These are phyloP conservation scores for Periglandula ipomoeae DNA, from an alignment of 2,329 filamentous ascomycete species.

Conservation along the genomic window DNA sequence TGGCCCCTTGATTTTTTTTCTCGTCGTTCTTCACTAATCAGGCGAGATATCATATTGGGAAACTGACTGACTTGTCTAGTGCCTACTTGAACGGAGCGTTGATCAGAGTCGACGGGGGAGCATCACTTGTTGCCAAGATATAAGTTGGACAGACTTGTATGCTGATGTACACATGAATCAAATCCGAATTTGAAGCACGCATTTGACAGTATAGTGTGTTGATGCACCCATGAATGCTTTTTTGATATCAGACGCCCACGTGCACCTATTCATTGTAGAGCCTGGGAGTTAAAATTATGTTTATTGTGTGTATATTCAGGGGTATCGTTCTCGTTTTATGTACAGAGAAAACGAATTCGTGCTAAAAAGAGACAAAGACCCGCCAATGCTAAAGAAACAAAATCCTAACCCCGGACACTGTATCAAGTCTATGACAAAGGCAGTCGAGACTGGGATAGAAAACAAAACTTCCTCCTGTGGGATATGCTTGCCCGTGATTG, in stretches of 20 bases:
- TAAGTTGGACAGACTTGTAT: constrained; percentile 15
- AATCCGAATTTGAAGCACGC: neutral
- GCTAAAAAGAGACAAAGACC: neutral
- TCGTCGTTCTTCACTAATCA: neutral
- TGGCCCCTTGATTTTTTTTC: constrained; percentile 1
- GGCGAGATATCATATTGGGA: no score
- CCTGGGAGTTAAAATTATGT: no score
- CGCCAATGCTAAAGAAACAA: neutral
- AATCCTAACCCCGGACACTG: neutral
- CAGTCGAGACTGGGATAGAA: neutral
- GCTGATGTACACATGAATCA: neutral
- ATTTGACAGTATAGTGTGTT: no score
- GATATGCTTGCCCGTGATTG: neutral
- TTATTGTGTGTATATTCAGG: no score
- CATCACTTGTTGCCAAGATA: constrained; percentile 35
- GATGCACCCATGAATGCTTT: no score
- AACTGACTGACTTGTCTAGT: constrained; percentile 12
- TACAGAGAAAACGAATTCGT: neutral
- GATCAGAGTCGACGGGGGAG: constrained; percentile 53
- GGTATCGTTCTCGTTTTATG: constrained; percentile 1
- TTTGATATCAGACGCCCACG: no score
- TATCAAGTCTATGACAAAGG: neutral
- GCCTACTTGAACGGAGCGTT: constrained; percentile 57
- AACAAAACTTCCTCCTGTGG: neutral
- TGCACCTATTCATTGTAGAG: no score